These are phyloP conservation scores for Tardiomyces depauwii DNA, from an alignment of 1,139 yeast genomes.

Conservation along the genomic window DNA sequence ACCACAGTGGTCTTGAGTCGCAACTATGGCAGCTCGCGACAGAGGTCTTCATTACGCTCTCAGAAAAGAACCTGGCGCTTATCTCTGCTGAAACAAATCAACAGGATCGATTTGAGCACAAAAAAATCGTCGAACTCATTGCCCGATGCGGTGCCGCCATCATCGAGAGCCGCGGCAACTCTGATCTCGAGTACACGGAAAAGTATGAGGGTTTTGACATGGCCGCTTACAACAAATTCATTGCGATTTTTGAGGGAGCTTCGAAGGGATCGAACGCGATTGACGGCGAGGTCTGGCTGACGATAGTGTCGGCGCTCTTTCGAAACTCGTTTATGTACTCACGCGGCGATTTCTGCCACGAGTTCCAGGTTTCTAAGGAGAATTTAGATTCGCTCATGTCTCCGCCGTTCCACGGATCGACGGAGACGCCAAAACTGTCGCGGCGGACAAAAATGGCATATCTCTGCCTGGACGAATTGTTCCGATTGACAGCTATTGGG, in stretches of 20 bases:
- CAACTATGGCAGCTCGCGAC: slow-evolving; percentile 25
- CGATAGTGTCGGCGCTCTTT: slow-evolving; percentile 37
- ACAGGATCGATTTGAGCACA: not conserved
- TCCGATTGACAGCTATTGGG: slow-evolving; percentile 13
- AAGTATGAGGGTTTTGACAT: slow-evolving; percentile 40
- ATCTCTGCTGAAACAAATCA: slow-evolving; percentile 1
- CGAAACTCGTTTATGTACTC: slow-evolving; percentile 41
- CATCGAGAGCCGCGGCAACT: not conserved
- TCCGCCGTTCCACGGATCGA: not conserved
- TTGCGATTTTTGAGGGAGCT: slow-evolving; percentile 28
- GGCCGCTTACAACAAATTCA: slow-evolving; percentile 34
- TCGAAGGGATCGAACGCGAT: not conserved
- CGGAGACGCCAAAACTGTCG: slow-evolving; percentile 9
- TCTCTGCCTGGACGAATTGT: slow-evolving; percentile 38
- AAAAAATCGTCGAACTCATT: slow-evolving; percentile 5
- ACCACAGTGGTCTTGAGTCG: slow-evolving; percentile 6
- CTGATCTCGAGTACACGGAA: not conserved
- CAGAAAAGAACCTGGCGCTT: not conserved
- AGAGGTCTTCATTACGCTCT: slow-evolving; percentile 9
- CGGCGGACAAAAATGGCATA: slow-evolving; percentile 34
- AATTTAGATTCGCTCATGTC: not conserved
- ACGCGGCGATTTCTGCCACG: slow-evolving; percentile 26
- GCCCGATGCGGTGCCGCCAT: slow-evolving; percentile 3
- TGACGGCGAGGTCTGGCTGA: slow-evolving; percentile 24
- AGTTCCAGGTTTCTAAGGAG: not conserved